Percentiles rank a stretch among this genome's conserved stretches.
Conservation (phyloP, 192 early-diverging fungal genomes). For the Podila verticillata region DNA sequence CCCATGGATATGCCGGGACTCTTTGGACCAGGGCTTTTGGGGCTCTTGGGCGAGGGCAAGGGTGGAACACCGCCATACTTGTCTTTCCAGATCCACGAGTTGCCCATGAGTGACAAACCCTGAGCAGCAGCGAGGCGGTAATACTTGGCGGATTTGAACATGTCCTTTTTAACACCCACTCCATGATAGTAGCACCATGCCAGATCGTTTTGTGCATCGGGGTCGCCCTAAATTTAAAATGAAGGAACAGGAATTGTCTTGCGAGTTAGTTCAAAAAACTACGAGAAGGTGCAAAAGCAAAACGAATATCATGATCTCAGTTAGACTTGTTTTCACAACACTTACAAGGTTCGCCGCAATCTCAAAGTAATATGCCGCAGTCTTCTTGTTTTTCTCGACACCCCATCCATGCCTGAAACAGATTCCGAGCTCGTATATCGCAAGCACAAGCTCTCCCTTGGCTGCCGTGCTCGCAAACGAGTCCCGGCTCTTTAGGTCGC, state of each 20-base stretch:
- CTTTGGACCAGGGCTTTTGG: not conserved
- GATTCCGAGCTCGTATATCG: conserved; percentile 83
- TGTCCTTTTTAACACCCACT: conserved; percentile 82
- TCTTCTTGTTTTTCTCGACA: conserved; percentile 72
- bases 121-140: conserved; percentile 77
- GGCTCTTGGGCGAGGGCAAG: not conserved
- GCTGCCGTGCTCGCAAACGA: conserved; percentile 65
- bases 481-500: conserved; percentile 64
- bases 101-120: conserved; percentile 74
- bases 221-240: no score
- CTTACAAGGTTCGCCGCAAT: conserved; percentile 66
- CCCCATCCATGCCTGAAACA: conserved; percentile 87
- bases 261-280: no score
- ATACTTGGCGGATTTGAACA: conserved; percentile 75
- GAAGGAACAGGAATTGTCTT: no score
- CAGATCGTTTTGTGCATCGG: conserved; percentile 80
- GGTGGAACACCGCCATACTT: conserved; percentile 67
- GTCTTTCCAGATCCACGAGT: conserved; percentile 85
- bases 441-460: conserved; percentile 66
- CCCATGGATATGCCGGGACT: no score
- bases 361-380: conserved; percentile 53
- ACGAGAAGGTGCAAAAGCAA: not conserved
- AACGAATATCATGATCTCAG: not conserved
- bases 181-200: conserved; percentile 79
- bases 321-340: not conserved